These are phyloP conservation scores for Suhomyces sp. DNA, from an alignment of 805 yeast genomes.

Conservation along the genomic window DNA sequence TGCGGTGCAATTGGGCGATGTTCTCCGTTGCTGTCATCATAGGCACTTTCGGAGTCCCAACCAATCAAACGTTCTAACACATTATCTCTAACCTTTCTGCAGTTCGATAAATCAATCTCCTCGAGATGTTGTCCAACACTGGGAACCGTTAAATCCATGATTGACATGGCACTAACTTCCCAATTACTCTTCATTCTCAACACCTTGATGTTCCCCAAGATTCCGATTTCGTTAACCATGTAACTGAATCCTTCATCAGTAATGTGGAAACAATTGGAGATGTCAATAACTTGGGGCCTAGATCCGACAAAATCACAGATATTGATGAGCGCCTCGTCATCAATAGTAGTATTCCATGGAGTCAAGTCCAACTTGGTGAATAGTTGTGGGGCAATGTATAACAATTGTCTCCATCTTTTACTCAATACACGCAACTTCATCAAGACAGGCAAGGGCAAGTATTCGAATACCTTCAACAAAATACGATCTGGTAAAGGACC, in stretches of 20 bases:
- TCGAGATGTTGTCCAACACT: conserved; percentile 59
- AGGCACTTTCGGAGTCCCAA: conserved; percentile 29
- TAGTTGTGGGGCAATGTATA: conserved; percentile 55
- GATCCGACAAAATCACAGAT: conserved; percentile 72
- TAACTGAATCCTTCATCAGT: conserved; percentile 75
- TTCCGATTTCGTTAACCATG: conserved; percentile 69
- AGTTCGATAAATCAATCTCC: conserved; percentile 67
- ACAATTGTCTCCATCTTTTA: conserved; percentile 65
- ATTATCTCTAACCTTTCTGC: conserved; percentile 70
- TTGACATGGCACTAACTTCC: conserved; percentile 80
- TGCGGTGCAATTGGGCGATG: conserved; percentile 7
- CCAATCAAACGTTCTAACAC: conserved; percentile 72
- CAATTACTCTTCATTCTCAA: conserved; percentile 68
- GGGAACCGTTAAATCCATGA: conserved; percentile 71
- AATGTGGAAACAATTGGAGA: conserved; percentile 73
- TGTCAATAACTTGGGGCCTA: conserved; percentile 58
- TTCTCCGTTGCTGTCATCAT: conserved; percentile 5
- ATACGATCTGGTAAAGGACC: conserved; percentile 65
- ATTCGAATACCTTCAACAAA: conserved; percentile 52
- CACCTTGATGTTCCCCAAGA: conserved; percentile 54
- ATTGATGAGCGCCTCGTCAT: conserved; percentile 54
- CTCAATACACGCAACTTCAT: conserved; percentile 61
- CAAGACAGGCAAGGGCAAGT: conserved; percentile 54
- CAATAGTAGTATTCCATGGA: conserved; percentile 60
- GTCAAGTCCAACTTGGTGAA: conserved; percentile 54